phyloP scores from a whole-genome alignment of 495 filamentous ascomycete genomes.

The Opeltia flavorubescens region DNA sequence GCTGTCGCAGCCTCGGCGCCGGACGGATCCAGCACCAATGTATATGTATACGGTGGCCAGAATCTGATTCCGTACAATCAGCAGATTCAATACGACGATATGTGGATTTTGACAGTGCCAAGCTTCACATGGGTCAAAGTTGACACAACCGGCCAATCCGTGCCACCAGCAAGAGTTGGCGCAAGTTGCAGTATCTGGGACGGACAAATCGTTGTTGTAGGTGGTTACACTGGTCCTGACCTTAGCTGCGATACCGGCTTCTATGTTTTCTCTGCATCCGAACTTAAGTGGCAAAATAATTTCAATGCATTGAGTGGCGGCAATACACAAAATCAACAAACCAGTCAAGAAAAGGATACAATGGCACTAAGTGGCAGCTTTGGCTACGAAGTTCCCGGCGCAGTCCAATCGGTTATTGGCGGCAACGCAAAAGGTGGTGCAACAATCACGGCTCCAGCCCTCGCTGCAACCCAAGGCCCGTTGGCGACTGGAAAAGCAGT shows the following conservation, averaged over 20 bases:
- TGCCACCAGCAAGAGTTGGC: constrained; percentile 50
- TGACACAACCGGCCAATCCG: constrained; percentile 31
- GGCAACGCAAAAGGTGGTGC: constrained; percentile 47
- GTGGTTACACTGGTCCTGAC: constrained; percentile 49
- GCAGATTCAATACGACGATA: constrained; percentile 56
- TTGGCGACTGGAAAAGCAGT: constrained; percentile 50
- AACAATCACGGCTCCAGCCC: constrained; percentile 50
- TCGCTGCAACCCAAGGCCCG: constrained; percentile 49
- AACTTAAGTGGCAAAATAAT: constrained; percentile 42
- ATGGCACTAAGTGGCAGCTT: constrained; percentile 40
- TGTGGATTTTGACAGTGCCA: constrained; percentile 67
- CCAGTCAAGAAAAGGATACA: constrained; percentile 24
- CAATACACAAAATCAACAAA: constrained; percentile 30
- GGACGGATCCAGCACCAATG: constrained; percentile 55
- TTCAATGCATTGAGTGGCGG: constrained; percentile 36
- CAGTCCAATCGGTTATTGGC: constrained; percentile 48
- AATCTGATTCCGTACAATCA: constrained; percentile 44
- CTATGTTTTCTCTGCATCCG: constrained; percentile 52
- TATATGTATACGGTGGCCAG: constrained; percentile 67
- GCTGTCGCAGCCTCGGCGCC: constrained; percentile 56
- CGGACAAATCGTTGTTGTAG: constrained; percentile 57
- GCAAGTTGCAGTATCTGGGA: constrained; percentile 57
- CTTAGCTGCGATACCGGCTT: constrained; percentile 53
- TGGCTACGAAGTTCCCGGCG: constrained; percentile 49
- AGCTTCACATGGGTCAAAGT: constrained; percentile 61